Evolutionary conservation across 495 filamentous ascomycete genomes (phyloP), one percentile per base, ranked within the genome.

Genomic region (Aspergillus haitiensis): DNA sequence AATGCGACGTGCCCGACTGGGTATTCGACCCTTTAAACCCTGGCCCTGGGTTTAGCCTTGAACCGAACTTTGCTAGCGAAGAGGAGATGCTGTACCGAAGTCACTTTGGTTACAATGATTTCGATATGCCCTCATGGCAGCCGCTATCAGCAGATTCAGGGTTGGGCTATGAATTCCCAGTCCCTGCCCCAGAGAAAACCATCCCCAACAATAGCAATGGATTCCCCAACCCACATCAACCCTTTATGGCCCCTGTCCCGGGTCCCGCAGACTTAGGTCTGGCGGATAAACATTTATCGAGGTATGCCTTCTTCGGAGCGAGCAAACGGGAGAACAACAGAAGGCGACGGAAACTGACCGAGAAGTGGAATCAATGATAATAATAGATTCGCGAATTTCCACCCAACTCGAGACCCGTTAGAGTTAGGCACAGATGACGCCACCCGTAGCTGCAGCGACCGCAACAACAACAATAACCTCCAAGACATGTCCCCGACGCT

Each of bases 51-150:
- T 60, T 60, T 44, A 54, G 16, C n/a, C 42, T 54, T 10, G 58
- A 54, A 12, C 40, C 58, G 15, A 44, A 13, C 5, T 40, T 54
- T 40, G 12, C 37, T 1, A 42, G 39, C 4, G 58, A 60, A 12
- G 56, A 59, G 32, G 58, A 60, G 42, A 33, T 60, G 16, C 39
- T 50, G 50, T 60, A 60, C 40, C 47, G 58, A 40, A 60, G 44
- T 34, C 58, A 54, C 0, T 53, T 60, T 21, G 58, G 18, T 1
- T 48, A 54, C 39, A 39, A 54, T 34, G 51, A 34, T 32, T 52
- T 53, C 36, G 56, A 59, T 11, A 21, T 45, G 4, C n/a, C 36
- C 12, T 51, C 42, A 11, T 48, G 50, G 50, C 50, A 47, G 33
- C 42, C 58, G 11, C 12, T 37, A 15, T 40, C 48, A 10, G 21